Evolutionary conservation across 345 rosid genomes (phyloP), one percentile per base, ranked within the genome.

Genomic region (Trapa bicornis): DNA sequence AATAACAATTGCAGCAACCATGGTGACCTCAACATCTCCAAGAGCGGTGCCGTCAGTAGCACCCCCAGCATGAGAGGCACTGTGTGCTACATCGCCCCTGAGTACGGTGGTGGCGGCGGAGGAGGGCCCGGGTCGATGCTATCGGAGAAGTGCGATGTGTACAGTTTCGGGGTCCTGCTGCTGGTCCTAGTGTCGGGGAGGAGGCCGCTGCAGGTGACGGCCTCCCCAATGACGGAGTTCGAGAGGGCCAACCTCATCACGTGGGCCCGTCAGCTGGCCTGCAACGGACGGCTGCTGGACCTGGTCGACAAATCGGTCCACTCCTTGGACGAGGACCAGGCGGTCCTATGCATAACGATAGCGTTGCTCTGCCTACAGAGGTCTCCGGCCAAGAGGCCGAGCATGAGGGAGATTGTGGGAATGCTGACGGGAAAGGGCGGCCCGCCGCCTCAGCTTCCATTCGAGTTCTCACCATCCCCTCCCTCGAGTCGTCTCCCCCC

Each of bases 61-160:
- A 89, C 98, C 0, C 98, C 97, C 13, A 92, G 98, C 70, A 89
- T 89, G 98, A 80, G 98, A 79, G 98, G 98, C 72, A 92, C 97
- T 0, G 83, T 92, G 54, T 89, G 96, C 72, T 92, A 92, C 61
- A 77, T 83, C 57, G 98, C 98, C 29, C 98, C 98, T 0, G 98
- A 92, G 74, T 92, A 81, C 43, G 82, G 93, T 35, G 86, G 86
- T 0, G 88, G 29, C 3, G 57, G 57, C 4, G 88, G 29, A 0
- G 57, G 57, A 0, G 57, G 57, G 32, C 57, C 57, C 17, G 61
- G 85, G 0, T 89, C 81, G 48, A 83, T 70, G 67, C 68, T 93
- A 47, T 89, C 97, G 0, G 97, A 90, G 58, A 93, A 93, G 69
- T 85, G 82, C 52, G 98, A 93, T 73, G 97, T 93, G 42, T 93